Conservation (phyloP, 2,329 filamentous ascomycete genomes). For the Penicillium sp. region DNA sequence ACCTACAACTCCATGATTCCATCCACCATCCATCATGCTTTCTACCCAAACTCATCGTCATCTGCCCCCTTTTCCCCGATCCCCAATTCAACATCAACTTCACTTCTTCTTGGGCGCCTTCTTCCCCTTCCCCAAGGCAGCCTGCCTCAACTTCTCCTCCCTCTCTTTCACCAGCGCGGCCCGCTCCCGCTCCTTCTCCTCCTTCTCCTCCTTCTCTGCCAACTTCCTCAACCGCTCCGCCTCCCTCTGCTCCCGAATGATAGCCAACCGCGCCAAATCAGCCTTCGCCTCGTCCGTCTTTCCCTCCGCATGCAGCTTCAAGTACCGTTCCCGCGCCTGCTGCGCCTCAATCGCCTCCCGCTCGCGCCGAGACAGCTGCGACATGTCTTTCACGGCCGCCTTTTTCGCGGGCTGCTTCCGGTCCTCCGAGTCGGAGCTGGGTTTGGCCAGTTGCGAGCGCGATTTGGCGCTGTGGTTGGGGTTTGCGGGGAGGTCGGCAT, state of each 20-base stretch:
- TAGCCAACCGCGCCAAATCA: slow-evolving; percentile 78
- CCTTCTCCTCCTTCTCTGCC: slow-evolving; percentile 65
- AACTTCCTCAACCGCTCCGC: slow-evolving; percentile 81
- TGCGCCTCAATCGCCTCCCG: slow-evolving; percentile 81
- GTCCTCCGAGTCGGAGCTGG: slow-evolving; percentile 59
- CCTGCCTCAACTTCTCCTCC: slow-evolving; percentile 46
- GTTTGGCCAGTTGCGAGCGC: slow-evolving; percentile 70
- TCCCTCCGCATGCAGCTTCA: slow-evolving; percentile 88
- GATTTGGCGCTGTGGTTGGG: slow-evolving; percentile 78
- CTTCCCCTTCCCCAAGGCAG: slow-evolving; percentile 43
- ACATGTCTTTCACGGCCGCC: slow-evolving; percentile 45
- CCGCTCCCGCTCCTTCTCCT: slow-evolving; percentile 43
- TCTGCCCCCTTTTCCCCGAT: background rate
- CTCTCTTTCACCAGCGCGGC: slow-evolving; percentile 40
- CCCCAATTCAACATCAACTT: background rate
- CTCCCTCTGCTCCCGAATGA: slow-evolving; percentile 85
- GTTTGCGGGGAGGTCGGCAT: slow-evolving; percentile 68
- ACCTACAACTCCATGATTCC: background rate
- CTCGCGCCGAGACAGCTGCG: slow-evolving; percentile 68
- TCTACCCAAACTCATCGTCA: background rate
- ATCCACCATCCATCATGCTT: background rate
- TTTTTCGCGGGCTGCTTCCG: slow-evolving; percentile 27
- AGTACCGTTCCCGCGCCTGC: slow-evolving; percentile 85
- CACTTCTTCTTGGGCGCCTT: slow-evolving; percentile 41
- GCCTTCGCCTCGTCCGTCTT: slow-evolving; percentile 96